These are phyloP conservation scores for Leccinum pellstonianum DNA, from an alignment of 768 basidiomycete genomes.

Conservation along the genomic window DNA sequence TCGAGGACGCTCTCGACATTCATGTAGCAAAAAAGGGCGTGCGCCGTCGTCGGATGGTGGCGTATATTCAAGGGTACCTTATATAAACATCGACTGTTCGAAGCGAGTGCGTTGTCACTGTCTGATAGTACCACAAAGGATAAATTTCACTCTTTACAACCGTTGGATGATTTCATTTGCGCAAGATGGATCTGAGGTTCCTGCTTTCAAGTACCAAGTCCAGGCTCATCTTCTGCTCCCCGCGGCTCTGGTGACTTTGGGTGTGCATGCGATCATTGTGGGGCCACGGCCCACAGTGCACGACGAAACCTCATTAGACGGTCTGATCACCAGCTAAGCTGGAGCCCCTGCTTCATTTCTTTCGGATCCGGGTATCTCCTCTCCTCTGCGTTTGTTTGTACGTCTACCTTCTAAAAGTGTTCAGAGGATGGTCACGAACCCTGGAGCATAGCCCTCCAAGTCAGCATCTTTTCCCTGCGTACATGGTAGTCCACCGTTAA, in stretches of 20 bases:
- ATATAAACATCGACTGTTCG: constrained; percentile 6
- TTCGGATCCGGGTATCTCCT: constrained; percentile 12
- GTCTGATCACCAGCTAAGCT: not conserved
- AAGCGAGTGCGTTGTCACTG: constrained; percentile 3
- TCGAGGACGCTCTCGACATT: constrained; percentile 10
- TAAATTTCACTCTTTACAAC: constrained; percentile 9
- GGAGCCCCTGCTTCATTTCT: constrained; percentile 2
- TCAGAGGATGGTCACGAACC: not conserved
- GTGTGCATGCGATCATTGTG: not conserved
- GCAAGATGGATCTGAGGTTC: constrained; percentile 9
- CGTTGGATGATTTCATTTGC: constrained; percentile 16
- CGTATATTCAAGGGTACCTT: not conserved
- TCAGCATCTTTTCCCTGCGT: not conserved
- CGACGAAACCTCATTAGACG: constrained; percentile 3
- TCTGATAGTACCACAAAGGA: constrained; percentile 5
- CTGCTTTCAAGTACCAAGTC: constrained; percentile 4
- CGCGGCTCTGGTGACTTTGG: constrained; percentile 16
- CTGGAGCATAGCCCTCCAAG: not conserved
- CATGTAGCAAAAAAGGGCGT: constrained; percentile 1
- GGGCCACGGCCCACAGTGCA: not conserved
- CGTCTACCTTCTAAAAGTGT: constrained; percentile 7
- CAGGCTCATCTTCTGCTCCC: constrained; percentile 7
- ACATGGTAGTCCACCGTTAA: not conserved
- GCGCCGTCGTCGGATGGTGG: constrained; percentile 13
- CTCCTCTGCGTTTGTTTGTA: constrained; percentile 6